Conservation (phyloP, 306 rosid species). For the Myrica gale region DNA sequence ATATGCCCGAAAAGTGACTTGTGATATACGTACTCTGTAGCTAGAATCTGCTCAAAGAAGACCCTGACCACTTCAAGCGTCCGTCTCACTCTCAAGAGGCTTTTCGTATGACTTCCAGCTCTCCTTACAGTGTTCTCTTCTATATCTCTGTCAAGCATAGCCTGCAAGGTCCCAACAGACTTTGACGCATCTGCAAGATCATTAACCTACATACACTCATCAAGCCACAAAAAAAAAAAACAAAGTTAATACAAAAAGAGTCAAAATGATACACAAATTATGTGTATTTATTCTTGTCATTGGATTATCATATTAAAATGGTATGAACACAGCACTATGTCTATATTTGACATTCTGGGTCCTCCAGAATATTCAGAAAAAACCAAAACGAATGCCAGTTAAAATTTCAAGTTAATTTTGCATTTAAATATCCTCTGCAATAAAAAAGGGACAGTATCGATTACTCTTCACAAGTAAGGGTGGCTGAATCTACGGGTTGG, state of each 20-base stretch:
- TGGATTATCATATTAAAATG: conserved; percentile 1
- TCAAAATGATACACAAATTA: not conserved
- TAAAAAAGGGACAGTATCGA: no score
- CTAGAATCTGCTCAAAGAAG: conserved; percentile 72
- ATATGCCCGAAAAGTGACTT: no score
- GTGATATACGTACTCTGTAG: conserved; percentile 57
- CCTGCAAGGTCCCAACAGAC: conserved; percentile 52
- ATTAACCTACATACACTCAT: conserved; percentile 44
- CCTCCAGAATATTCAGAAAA: no score
- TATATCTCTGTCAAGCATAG: conserved; percentile 66
- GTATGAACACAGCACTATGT: not conserved
- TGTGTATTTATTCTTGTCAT: not conserved
- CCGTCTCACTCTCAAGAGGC: conserved; percentile 84
- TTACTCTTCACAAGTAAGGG: no score
- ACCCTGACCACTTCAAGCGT: conserved; percentile 87
- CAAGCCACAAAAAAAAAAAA: conserved; percentile 16
- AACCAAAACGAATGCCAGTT: no score
- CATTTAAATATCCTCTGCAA: no score
- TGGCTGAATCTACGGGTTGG: no score
- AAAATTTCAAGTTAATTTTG: no score
- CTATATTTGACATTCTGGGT: not conserved
- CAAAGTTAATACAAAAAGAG: not conserved
- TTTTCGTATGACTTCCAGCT: conserved; percentile 82
- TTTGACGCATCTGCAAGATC: conserved; percentile 81
- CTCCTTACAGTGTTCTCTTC: conserved; percentile 48